These are phyloP conservation scores for Elaeagnus macrophylla DNA, from an alignment of 306 rosid species.

Conservation along the genomic window DNA sequence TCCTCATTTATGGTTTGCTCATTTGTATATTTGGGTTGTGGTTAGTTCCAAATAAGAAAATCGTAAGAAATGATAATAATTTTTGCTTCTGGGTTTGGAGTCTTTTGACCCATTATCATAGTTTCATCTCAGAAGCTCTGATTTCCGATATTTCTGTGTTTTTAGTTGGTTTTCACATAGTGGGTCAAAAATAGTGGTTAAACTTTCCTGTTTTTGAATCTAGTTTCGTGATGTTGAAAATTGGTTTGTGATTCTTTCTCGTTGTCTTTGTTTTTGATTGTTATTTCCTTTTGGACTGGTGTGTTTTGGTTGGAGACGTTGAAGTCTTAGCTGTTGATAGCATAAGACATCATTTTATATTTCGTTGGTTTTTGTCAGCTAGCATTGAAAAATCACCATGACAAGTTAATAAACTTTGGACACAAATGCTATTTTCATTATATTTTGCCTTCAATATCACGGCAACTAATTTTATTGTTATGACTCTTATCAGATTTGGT, in stretches of 20 bases:
- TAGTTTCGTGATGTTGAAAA: constrained; percentile 10
- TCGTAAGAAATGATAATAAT: neutral
- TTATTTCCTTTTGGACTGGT: constrained; percentile 2
- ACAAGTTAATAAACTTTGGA: constrained; percentile 24
- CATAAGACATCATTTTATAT: constrained; percentile 17
- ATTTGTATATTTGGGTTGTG: no score
- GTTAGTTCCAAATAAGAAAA: no score
- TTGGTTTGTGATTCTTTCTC: neutral
- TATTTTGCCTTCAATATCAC: constrained; percentile 8
- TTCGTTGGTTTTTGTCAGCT: constrained; percentile 27
- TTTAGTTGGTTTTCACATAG: constrained; percentile 22
- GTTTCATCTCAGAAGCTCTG: constrained; percentile 2
- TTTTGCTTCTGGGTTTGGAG: neutral
- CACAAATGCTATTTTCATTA: constrained; percentile 20
- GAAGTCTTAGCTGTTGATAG: neutral
- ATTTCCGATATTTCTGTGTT: neutral
- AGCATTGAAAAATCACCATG: constrained; percentile 20
- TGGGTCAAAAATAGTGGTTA: constrained; percentile 11
- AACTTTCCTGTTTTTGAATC: constrained; percentile 12
- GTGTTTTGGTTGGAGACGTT: constrained; percentile 3
- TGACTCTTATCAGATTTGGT: constrained; percentile 5
- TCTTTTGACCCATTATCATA: no score
- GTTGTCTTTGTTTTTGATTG: neutral
- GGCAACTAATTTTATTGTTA: neutral
- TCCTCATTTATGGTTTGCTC: no score